Conservation (phyloP, 306 rosid genomes). For the Betula pendula region DNA sequence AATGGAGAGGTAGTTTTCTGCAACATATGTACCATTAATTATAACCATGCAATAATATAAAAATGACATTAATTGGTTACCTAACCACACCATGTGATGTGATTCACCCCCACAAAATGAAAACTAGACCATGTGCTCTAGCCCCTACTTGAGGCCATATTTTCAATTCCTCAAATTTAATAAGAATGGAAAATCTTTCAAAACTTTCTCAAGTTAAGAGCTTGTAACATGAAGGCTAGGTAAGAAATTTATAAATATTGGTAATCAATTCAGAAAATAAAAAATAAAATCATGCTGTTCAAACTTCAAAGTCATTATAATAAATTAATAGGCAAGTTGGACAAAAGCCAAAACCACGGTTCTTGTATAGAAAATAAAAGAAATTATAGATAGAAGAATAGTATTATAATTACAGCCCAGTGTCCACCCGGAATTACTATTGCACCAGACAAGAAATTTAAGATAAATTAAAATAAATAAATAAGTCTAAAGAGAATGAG, state of each 20-base stretch:
- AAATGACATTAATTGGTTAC: not conserved
- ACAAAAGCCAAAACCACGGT: not conserved
- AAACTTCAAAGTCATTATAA: not conserved
- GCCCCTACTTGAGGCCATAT: not conserved
- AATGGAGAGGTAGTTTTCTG: too few species aligned
- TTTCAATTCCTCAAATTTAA: not conserved
- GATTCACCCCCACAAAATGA: not conserved
- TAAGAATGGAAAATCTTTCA: not conserved
- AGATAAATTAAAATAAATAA: not conserved
- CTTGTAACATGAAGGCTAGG: too few species aligned
- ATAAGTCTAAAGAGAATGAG: not conserved
- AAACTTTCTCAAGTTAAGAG: not conserved
- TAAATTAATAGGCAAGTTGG: not conserved
- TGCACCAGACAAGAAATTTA: too few species aligned
- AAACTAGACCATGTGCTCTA: not conserved
- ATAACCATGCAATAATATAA: too few species aligned
- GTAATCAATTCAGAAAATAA: not conserved
- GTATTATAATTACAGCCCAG: not conserved
- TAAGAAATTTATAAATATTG: not conserved
- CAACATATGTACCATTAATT: too few species aligned
- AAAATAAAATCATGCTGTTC: not conserved
- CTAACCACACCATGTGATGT: not conserved
- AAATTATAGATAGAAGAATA: not conserved
- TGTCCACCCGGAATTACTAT: not conserved
- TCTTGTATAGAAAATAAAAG: not conserved